phyloP scores from a whole-genome alignment of 2,329 filamentous ascomycete genomes.

The Aspergillus sp. region DNA sequence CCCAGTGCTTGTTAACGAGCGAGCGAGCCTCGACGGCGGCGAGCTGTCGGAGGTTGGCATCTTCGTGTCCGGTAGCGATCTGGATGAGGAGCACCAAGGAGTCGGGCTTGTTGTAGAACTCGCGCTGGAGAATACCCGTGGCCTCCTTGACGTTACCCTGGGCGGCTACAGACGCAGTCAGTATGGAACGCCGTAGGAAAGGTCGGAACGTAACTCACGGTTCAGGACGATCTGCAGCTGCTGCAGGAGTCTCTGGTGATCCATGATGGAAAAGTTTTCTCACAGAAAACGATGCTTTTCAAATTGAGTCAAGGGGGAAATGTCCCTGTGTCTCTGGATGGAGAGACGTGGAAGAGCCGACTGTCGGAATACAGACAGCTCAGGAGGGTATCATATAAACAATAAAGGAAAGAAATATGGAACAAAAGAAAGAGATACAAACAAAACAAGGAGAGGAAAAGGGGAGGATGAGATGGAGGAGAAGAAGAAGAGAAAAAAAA shows the following conservation, averaged over 20 bases:
- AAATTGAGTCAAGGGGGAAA: slow-evolving; percentile 5
- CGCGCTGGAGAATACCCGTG: slow-evolving; percentile 85
- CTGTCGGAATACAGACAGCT: slow-evolving; percentile 31
- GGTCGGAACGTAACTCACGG: slow-evolving; percentile 60
- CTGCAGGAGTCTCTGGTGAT: slow-evolving; percentile 79
- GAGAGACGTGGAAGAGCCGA: slow-evolving; percentile 25
- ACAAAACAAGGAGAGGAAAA: slow-evolving; percentile 18
- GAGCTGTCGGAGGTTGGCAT: slow-evolving; percentile 74
- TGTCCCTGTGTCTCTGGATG: slow-evolving; percentile 15
- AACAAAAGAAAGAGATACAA: slow-evolving; percentile 24
- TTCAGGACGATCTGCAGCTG: slow-evolving; percentile 85
- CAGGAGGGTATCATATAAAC: slow-evolving; percentile 33
- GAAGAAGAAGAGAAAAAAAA: slow-evolving; percentile 22
- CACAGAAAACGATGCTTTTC: neutral
- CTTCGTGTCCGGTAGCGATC: slow-evolving; percentile 76
- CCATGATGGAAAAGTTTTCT: slow-evolving; percentile 54
- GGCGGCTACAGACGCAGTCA: slow-evolving; percentile 60
- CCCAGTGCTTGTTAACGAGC: slow-evolving; percentile 84
- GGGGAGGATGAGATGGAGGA: slow-evolving; percentile 14
- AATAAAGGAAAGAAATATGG: slow-evolving; percentile 16
- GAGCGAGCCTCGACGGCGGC: slow-evolving; percentile 87
- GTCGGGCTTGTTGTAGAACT: slow-evolving; percentile 84
- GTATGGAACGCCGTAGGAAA: neutral
- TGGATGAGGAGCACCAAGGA: slow-evolving; percentile 84
- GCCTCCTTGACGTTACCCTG: slow-evolving; percentile 87